Evolutionary conservation across 2,329 filamentous ascomycete genomes (phyloP), one percentile per base, ranked within the genome.

Genomic region (Botryotinia calthae): DNA sequence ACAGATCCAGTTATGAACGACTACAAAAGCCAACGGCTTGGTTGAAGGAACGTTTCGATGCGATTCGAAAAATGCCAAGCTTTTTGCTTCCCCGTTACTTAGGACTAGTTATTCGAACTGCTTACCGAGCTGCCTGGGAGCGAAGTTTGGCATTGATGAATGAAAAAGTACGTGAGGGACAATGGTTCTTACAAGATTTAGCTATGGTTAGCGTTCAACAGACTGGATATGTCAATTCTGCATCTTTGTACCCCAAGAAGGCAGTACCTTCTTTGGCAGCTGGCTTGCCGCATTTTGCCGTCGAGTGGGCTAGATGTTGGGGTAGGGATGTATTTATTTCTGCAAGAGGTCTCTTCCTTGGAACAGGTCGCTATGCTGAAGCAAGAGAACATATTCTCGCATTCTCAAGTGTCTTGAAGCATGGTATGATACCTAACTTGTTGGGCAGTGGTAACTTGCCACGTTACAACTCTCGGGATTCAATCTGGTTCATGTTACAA

Each of bases 241-340:
- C 92, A 4, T 98, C 95, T 0, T 84, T 99, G 18, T 98, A 94
- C 87, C 95, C 96, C 0, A 88, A 90, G 76, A 95, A 93, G 81
- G 85, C 88, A 31, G 94, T 97, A 0, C 93, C 95, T 2, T 95
- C 92, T 66, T 86, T 99, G 77, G 95, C 96, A 28, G 96, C 96
- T 46, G 96, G 96, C 25, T 84, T 99, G 64, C 96, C 96, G 51
- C 96, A 99, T 82, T 99, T 99, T 80, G 89, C 96, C 0, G 91
- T 93, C 14, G 91, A 94, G 78, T 99, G 96, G 95, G 95, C 95
- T 67, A 89, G 96, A 78, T 98, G 95, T 82, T 99, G 96, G 96
- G 96, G 97, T 12, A 91, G 96, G 72, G 96, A 99, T 81, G 94
- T 98, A 20, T 98, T 98, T 82, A 99, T 99, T 76, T 96, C 96